Evolutionary conservation across 225 moss, liverwort and hornwort species (phyloP).

Genomic region (Bryoerythrophyllum caledonicum): DNA sequence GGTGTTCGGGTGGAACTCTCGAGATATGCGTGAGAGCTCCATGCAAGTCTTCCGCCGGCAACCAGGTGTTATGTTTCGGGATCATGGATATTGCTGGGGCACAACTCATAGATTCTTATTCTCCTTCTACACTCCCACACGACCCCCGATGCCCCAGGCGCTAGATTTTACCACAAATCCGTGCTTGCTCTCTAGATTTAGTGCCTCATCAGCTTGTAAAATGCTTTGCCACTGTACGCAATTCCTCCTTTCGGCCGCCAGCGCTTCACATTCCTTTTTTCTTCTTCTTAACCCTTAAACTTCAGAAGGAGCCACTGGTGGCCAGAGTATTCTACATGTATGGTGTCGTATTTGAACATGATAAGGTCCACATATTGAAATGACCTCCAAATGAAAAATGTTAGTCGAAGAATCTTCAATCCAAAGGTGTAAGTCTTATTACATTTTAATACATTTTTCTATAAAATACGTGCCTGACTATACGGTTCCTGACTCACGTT

Average conservation of each 20-base stretch:
- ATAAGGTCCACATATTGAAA: no score
- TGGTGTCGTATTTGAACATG: no score
- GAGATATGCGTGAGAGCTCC: not conserved
- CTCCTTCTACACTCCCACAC: not conserved
- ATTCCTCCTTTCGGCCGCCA: not conserved
- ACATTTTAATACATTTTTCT: no score
- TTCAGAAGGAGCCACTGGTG: no score
- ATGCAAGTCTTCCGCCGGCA: not conserved
- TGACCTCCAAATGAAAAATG: no score
- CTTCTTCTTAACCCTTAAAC: no score
- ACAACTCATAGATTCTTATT: not conserved
- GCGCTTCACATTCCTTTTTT: not conserved
- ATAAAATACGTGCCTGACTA: no score
- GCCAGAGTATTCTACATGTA: no score
- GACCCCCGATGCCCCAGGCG: not conserved
- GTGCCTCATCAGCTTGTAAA: not conserved
- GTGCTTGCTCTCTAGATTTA: not conserved
- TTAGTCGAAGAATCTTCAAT: no score
- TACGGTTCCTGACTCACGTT: no score
- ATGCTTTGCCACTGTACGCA: not conserved
- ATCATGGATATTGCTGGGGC: no score
- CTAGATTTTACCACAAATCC: slow-evolving; percentile 9
- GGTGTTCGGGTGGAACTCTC: not conserved
- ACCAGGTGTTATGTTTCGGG: not conserved
- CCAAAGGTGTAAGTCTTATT: no score